These are phyloP conservation scores for Aspergillus calidoustus DNA, from an alignment of 2,329 filamentous ascomycete genomes.

Conservation along the genomic window DNA sequence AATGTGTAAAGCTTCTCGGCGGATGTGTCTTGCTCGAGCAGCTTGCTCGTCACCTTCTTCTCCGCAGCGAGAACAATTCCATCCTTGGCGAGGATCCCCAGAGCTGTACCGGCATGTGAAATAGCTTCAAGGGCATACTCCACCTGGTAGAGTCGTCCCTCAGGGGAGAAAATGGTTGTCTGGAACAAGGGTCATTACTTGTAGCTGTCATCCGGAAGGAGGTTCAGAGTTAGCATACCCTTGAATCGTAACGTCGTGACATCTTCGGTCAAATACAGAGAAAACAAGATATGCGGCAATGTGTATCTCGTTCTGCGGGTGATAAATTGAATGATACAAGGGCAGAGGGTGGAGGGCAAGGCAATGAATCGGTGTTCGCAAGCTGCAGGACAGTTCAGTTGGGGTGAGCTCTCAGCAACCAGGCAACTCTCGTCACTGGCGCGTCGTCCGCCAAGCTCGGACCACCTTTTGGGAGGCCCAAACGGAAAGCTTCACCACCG, in stretches of 20 bases:
- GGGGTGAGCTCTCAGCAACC: constrained; percentile 40
- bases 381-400: constrained; percentile 30
- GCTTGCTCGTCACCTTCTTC: constrained; percentile 98
- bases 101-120: constrained; percentile 94
- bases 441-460: constrained; percentile 47
- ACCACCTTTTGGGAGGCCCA: constrained; percentile 33
- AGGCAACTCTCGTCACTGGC: constrained; percentile 45
- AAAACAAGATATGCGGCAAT: constrained; percentile 17
- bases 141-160: constrained; percentile 97
- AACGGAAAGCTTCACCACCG: constrained; percentile 21
- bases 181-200: constrained; percentile 51
- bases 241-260: constrained; percentile 97
- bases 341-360: constrained; percentile 9
- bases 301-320: constrained; percentile 5
- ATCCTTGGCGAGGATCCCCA: constrained; percentile 96
- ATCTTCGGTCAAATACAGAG: constrained; percentile 58
- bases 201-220: constrained; percentile 33
- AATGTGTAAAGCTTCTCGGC: constrained; percentile 99
- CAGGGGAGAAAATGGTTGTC: constrained; percentile 99
- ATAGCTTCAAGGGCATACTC: constrained; percentile 99
- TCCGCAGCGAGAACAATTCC: constrained; percentile 97
- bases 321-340: constrained; percentile 4
- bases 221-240: constrained; percentile 63
- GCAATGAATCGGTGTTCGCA: constrained; percentile 20
- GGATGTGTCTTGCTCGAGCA: constrained; percentile 98